A percentile compares a stretch with the other conserved stretches of the same genome.
Conservation (phyloP, 2,329 filamentous ascomycete species). For the Fusarium verticillioides region DNA sequence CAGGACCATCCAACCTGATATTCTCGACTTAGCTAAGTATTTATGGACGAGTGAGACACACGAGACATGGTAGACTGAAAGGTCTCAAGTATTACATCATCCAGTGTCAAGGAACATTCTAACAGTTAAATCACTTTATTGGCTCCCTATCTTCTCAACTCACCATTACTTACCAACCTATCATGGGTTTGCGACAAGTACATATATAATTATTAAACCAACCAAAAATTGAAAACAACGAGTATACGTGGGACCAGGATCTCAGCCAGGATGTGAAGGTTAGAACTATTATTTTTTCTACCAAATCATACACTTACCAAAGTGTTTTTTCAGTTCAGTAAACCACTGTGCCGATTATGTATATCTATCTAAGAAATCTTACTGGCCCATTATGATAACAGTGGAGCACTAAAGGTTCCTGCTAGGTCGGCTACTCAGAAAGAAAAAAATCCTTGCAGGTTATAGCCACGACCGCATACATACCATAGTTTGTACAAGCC, state of each 20-base stretch:
- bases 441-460: slow-evolving; percentile 30
- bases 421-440: neutral
- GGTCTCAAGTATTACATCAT: neutral
- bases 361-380: slow-evolving; percentile 18
- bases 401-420: slow-evolving; percentile 25
- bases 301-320: neutral
- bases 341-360: slow-evolving; percentile 8
- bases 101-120: neutral
- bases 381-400: neutral
- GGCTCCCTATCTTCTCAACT: neutral
- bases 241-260: neutral
- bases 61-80: neutral
- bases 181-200: neutral
- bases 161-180: neutral
- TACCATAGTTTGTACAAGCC: slow-evolving; percentile 2
- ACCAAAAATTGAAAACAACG: neutral
- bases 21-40: neutral
- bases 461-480: neutral
- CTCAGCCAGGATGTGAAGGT: neutral
- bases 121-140: too few species aligned
- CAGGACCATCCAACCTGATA: neutral
- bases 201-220: neutral
- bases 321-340: neutral
- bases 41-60: neutral
- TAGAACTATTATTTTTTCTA: neutral